Base-by-base conservation (phyloP, 2,329 filamentous ascomycete species). In the Alternaria sp. region DNA sequence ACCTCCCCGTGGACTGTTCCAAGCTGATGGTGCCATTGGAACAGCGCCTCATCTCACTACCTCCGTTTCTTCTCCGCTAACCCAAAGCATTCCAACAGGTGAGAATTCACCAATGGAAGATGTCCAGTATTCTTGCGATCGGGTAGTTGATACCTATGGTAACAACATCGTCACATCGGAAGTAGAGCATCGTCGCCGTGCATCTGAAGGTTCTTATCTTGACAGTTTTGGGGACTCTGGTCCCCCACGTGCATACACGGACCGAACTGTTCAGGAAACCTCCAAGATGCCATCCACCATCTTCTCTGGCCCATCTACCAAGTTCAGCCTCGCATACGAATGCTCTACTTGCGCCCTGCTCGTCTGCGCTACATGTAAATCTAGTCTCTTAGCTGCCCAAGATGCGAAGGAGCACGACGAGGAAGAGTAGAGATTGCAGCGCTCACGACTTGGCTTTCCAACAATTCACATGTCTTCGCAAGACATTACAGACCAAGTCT, bases 241-340 rank as follows among this genome's bases (percentile, higher is more conserved):
- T 10, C 14, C 14, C 23, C 37, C 28, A 5, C 13, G 10, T 14
- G 6, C n/a, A 39, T 39, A 7, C 8, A 17, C n/a, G 21, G 2
- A 11, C 0, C 3, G 26, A 11, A n/a, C 23, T 13, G 13, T 13
- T 4, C n/a, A n/a, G 2, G 5, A 13, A 11, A 36, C 9, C 3
- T 13, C 13, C n/a, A n/a, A 21, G 28, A 1, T 23, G 7, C 23
- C 45, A 10, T 28, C 40, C 23, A 28, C 21, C 17, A 29, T 45
- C 26, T 54, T 58, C 17, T 42, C 50, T 2, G 40, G 37, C 9
- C 6, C 39, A 11, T 14, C 46, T 3, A 23, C 46, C 2, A 50
- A 62, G 2, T 68, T 70, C 37, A 73, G 63, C 53, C 58, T 72
- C 26, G 72, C 72, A 1, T 64, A 73, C 34, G 61, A 71, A 39